These are phyloP conservation scores for Fusarium setosum DNA, from an alignment of 2,329 filamentous ascomycete species.

Conservation along the genomic window DNA sequence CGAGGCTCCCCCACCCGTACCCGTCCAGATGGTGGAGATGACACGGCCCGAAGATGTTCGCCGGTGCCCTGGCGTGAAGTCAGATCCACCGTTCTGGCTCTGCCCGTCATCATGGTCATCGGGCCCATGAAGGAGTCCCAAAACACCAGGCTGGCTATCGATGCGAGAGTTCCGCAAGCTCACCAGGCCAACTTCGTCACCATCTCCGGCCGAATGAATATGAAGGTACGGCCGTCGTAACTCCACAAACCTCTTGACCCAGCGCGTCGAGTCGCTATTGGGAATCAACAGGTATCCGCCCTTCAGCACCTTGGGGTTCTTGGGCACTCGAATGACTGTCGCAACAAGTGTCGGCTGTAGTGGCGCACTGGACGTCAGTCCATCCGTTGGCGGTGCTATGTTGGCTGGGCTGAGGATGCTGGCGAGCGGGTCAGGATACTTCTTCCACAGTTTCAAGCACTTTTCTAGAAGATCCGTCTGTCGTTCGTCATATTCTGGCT, in stretches of 20 bases:
- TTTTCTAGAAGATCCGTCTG: slow-evolving; percentile 63
- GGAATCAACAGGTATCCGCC: slow-evolving; percentile 89
- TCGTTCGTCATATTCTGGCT: slow-evolving; percentile 58
- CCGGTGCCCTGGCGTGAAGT: slow-evolving; percentile 59
- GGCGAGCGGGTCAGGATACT: slow-evolving; percentile 66
- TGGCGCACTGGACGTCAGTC: slow-evolving; percentile 60
- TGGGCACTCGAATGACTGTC: slow-evolving; percentile 80
- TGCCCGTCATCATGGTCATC: slow-evolving; percentile 51
- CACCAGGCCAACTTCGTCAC: slow-evolving; percentile 90
- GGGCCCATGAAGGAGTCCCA: slow-evolving; percentile 74
- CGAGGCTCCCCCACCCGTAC: slow-evolving; percentile 50
- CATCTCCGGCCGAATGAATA: slow-evolving; percentile 84
- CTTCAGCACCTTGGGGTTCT: slow-evolving; percentile 85
- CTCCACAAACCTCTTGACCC: slow-evolving; percentile 94
- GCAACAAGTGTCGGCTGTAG: slow-evolving; percentile 75
- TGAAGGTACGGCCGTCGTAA: slow-evolving; percentile 92
- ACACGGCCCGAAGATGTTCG: slow-evolving; percentile 63
- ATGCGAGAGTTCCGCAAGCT: slow-evolving; percentile 91
- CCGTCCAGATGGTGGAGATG: slow-evolving; percentile 67
- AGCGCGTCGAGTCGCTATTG: slow-evolving; percentile 82
- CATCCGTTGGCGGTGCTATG: slow-evolving; percentile 76
- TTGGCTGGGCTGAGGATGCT: slow-evolving; percentile 69
- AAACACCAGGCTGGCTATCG: slow-evolving; percentile 90
- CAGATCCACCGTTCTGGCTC: slow-evolving; percentile 45
- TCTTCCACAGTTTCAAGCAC: slow-evolving; percentile 73